These are phyloP conservation scores for Picea sitchensis DNA, from an alignment of 75 land plant genomes.

Conservation along the genomic window DNA sequence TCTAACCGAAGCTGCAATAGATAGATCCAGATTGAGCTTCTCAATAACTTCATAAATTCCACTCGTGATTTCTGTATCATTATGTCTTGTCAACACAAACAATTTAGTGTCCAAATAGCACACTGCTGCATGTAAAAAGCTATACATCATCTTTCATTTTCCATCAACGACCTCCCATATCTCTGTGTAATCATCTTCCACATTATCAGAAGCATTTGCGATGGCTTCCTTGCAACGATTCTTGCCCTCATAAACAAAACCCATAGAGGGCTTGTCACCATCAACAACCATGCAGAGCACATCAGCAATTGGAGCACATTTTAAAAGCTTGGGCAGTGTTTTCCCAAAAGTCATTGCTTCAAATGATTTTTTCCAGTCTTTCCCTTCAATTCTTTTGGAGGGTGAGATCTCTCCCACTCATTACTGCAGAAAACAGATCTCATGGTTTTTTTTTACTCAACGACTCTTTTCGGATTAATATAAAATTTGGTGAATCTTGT, in stretches of 20 bases:
- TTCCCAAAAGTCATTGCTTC: too few species aligned
- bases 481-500: background rate
- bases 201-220: background rate
- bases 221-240: background rate
- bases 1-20: background rate
- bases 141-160: background rate
- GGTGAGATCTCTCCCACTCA: too few species aligned
- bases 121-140: background rate
- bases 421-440: too few species aligned
- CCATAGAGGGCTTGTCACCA: too few species aligned
- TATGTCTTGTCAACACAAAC: background rate
- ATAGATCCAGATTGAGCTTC: background rate
- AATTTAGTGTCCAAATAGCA: background rate
- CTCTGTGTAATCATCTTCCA: background rate
- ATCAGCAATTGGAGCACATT: too few species aligned
- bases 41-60: background rate
- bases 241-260: too few species aligned
- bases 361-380: too few species aligned
- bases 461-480: too few species aligned
- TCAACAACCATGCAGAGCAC: too few species aligned
- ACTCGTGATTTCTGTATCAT: background rate
- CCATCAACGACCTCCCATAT: background rate
- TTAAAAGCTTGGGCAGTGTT: too few species aligned
- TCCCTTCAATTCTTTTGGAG: too few species aligned
- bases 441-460: too few species aligned